Percentiles rank a stretch among this genome's conserved stretches.
Conservation (phyloP, 1,139 yeast genomes). For the Petasospora fabianii region DNA sequence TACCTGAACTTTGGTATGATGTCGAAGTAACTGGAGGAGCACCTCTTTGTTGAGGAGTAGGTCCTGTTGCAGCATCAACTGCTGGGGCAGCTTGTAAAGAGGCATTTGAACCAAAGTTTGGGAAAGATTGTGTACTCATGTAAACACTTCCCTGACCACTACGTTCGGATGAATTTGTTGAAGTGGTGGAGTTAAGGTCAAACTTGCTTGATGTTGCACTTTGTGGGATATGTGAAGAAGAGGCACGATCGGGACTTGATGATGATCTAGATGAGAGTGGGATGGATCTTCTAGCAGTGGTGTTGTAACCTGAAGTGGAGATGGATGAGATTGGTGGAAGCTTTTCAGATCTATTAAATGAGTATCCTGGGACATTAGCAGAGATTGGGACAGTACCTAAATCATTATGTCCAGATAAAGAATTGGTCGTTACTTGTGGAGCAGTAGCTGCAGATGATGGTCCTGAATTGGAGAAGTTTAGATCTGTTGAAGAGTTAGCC, state of each 20-base stretch:
- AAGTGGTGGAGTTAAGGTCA: constrained; percentile 2
- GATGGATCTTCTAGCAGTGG: constrained; percentile 1
- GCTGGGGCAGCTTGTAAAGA: no score
- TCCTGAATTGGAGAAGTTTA: neutral
- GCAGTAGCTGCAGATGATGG: neutral
- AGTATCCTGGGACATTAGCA: neutral
- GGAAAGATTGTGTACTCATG: constrained; percentile 16
- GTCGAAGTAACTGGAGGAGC: neutral
- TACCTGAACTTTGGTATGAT: neutral
- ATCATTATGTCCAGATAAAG: neutral
- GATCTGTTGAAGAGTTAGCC: constrained; percentile 13
- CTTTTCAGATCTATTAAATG: constrained; percentile 3
- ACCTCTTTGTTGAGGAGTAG: neutral
- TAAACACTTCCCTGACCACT: constrained; percentile 10
- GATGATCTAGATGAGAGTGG: constrained; percentile 3
- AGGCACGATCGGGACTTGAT: constrained; percentile 2
- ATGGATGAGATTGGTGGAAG: constrained; percentile 4
- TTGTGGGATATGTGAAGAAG: constrained; percentile 3
- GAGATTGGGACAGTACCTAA: neutral
- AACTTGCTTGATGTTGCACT: constrained; percentile 10
- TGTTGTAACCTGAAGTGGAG: constrained; percentile 3
- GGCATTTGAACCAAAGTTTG: neutral
- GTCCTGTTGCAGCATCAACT: no score
- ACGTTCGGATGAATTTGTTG: neutral
- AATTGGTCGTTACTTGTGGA: neutral